phyloP scores from a whole-genome alignment of 345 rosid genomes.

The Aquilaria yunnanensis region DNA sequence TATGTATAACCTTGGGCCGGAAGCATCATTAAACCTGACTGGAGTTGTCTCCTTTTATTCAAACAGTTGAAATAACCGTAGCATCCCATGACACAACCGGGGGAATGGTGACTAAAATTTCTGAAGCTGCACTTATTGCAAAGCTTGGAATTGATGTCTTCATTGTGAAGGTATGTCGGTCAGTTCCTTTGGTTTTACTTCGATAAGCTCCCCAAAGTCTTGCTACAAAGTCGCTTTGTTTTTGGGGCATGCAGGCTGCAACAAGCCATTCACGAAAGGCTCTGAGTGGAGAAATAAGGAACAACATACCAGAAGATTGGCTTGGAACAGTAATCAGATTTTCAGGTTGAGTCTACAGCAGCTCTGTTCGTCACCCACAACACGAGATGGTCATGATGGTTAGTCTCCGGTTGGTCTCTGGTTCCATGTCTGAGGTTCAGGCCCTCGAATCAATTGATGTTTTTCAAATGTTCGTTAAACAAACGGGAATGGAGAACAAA shows the following conservation, averaged over 20 bases:
- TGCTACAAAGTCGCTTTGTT: background rate
- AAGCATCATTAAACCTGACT: background rate
- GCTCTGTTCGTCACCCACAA: conserved; percentile 15
- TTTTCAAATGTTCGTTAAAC: background rate
- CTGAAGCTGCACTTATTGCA: conserved; percentile 90
- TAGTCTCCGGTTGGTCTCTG: background rate
- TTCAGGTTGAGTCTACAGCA: conserved; percentile 5
- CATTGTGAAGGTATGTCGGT: conserved; percentile 62
- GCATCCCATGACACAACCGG: conserved; percentile 95
- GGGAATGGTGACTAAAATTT: conserved; percentile 85
- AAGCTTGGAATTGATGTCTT: conserved; percentile 84
- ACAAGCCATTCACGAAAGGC: conserved; percentile 69
- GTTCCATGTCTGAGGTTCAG: too few relatives aligned
- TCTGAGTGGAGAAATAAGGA: conserved; percentile 48
- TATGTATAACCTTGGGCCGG: too few relatives aligned
- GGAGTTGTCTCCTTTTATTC: background rate
- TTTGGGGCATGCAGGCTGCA: conserved; percentile 44
- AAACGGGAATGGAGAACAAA: background rate
- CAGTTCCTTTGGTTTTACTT: background rate
- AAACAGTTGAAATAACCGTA: conserved; percentile 68
- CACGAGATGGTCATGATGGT: conserved; percentile 9
- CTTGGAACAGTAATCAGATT: conserved; percentile 53
- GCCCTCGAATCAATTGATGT: too few relatives aligned
- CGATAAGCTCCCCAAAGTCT: too few relatives aligned
- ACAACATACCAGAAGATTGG: conserved; percentile 60